Evolutionary conservation across 164 flowering plant genomes (phyloP).

Genomic region (Nymphaea thermarum): DNA sequence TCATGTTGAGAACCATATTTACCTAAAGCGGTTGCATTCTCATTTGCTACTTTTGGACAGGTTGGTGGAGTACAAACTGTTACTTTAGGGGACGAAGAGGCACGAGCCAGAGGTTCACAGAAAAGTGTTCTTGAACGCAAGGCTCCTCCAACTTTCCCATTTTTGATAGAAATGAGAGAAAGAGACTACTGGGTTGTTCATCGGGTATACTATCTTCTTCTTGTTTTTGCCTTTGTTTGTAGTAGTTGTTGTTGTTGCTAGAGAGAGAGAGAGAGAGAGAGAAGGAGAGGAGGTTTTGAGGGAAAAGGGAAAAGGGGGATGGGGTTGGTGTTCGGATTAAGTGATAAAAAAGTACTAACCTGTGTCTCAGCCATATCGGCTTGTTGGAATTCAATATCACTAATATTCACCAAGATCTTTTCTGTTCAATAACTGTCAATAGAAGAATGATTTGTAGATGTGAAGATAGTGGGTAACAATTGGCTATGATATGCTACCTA

Average conservation of each 20-base stretch:
- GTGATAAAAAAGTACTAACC: no score
- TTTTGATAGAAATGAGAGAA: slow-evolving; percentile 67
- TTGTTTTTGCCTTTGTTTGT: not conserved
- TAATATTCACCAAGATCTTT: no score
- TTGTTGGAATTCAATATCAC: no score
- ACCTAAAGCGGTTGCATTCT: not conserved
- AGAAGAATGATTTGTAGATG: no score
- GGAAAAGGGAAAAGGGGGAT: no score
- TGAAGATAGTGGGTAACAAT: no score
- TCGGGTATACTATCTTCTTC: slow-evolving; percentile 25
- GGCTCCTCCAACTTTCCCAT: slow-evolving; percentile 64
- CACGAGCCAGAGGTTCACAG: slow-evolving; percentile 43
- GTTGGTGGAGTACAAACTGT: slow-evolving; percentile 59
- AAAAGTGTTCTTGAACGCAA: slow-evolving; percentile 64
- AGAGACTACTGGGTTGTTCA: slow-evolving; percentile 63
- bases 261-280: not conserved
- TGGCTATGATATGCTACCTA: no score
- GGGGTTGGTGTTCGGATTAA: no score
- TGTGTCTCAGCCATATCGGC: no score
- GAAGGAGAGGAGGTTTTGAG: not conserved
- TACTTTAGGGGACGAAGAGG: slow-evolving; percentile 63
- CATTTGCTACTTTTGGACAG: slow-evolving; percentile 14
- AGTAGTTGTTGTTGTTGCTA: not conserved
- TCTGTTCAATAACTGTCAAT: no score
- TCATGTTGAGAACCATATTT: not conserved